Conservation (phyloP, 305 asterid species). For the Ilex paraguariensis region DNA sequence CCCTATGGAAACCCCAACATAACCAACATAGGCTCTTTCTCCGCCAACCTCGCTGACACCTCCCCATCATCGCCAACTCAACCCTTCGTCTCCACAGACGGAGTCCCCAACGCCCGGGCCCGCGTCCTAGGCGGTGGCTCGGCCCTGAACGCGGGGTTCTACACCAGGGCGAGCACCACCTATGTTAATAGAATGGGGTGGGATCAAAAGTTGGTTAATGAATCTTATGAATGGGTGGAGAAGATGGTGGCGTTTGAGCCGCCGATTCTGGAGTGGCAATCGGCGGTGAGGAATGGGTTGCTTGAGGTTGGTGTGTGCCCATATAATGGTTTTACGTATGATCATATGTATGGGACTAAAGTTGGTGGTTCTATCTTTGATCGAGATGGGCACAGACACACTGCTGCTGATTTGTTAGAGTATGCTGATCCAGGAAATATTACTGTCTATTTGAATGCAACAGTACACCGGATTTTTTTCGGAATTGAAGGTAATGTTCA, state of each 20-base stretch:
- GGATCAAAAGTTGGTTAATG: background rate
- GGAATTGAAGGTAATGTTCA: background rate
- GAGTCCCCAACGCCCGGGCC: background rate
- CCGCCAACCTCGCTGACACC: background rate
- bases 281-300: constrained; percentile 1
- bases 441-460: background rate
- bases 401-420: constrained; percentile 1
- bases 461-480: background rate
- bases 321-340: background rate
- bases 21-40: background rate
- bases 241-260: constrained; percentile 3
- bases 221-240: background rate
- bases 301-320: background rate
- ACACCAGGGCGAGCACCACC: background rate
- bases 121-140: constrained; percentile 1
- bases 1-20: constrained; percentile 1
- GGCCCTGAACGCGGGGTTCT: background rate
- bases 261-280: background rate
- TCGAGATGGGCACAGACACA: background rate
- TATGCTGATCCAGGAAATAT: background rate
- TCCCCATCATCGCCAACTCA: background rate
- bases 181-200: background rate
- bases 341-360: background rate
- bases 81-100: constrained; percentile 3
- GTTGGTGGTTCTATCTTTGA: background rate